Percentiles rank a stretch among this genome's conserved stretches.
These are phyloP conservation scores for Calonectria honghensis DNA, from an alignment of 2,329 filamentous ascomycete genomes.

Conservation along the genomic window DNA sequence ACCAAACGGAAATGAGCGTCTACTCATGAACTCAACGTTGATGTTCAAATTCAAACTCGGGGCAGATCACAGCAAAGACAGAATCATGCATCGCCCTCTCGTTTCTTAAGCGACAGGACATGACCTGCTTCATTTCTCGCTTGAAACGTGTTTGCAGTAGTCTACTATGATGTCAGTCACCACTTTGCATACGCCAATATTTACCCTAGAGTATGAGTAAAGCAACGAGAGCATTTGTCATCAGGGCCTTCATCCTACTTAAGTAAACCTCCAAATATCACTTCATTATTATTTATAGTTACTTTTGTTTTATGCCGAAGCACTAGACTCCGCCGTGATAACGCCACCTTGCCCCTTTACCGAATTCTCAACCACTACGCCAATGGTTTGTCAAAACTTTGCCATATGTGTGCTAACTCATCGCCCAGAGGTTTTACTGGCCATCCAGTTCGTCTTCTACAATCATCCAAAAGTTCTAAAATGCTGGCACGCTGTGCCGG, in stretches of 20 bases:
- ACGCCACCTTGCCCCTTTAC: background rate
- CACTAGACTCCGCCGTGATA: background rate
- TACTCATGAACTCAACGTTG: background rate
- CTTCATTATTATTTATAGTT: background rate
- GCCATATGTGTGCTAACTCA: conserved; percentile 13
- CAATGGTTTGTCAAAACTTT: conserved; percentile 5
- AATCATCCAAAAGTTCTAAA: conserved; percentile 10
- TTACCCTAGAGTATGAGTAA: background rate
- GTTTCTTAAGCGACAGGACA: background rate
- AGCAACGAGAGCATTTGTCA: background rate
- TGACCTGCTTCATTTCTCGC: background rate
- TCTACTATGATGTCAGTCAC: background rate
- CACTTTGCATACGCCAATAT: background rate
- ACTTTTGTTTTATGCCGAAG: background rate
- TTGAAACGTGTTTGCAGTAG: background rate
- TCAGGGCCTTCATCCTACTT: background rate
- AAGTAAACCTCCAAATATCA: background rate
- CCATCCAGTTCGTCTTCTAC: conserved; percentile 26
- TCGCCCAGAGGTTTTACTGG: conserved; percentile 20
- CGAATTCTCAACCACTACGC: background rate
- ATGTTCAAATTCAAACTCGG: background rate
- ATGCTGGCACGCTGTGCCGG: background rate
- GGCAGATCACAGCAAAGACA: background rate
- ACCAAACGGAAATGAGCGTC: background rate
- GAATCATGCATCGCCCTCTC: background rate